A percentile compares a stretch with the other conserved stretches of the same genome.
Conservation (phyloP, 805 yeast species). For the Candida xyloterini region DNA sequence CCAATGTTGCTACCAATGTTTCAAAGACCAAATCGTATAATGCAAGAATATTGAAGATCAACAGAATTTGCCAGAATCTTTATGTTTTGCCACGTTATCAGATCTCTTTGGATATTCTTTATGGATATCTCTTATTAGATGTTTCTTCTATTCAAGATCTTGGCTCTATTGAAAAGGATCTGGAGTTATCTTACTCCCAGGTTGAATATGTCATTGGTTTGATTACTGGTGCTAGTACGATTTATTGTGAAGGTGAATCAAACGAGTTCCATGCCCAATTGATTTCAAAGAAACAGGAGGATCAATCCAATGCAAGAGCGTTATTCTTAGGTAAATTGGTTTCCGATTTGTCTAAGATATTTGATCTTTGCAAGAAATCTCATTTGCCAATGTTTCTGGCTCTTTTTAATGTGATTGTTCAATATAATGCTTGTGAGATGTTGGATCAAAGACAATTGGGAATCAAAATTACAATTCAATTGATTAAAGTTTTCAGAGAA, state of each 20-base stretch:
- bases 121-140: conserved; percentile 44
- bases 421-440: conserved; percentile 17
- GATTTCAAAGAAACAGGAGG: conserved; percentile 17
- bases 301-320: conserved; percentile 16
- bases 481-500: conserved; percentile 24
- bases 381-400: conserved; percentile 12
- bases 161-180: conserved; percentile 28
- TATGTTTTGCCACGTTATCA: conserved; percentile 35
- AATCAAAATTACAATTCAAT: conserved; percentile 9
- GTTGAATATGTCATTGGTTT: conserved; percentile 38
- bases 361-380: conserved; percentile 16
- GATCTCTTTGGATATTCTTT: conserved; percentile 37
- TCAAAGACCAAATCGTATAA: conserved; percentile 13
- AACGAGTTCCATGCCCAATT: conserved; percentile 19
- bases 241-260: conserved; percentile 28
- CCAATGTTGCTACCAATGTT: conserved; percentile 14
- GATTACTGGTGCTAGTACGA: conserved; percentile 38
- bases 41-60: conserved; percentile 19
- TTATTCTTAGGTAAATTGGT: conserved; percentile 18
- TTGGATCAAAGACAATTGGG: conserved; percentile 16
- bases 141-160: conserved; percentile 33
- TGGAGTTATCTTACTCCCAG: conserved; percentile 24
- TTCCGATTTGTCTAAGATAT: conserved; percentile 17
- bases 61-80: conserved; percentile 32
- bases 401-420: conserved; percentile 14